phyloP scores from a whole-genome alignment of 371 early-diverging fungal genomes.

The Apophysomyces sp. region DNA sequence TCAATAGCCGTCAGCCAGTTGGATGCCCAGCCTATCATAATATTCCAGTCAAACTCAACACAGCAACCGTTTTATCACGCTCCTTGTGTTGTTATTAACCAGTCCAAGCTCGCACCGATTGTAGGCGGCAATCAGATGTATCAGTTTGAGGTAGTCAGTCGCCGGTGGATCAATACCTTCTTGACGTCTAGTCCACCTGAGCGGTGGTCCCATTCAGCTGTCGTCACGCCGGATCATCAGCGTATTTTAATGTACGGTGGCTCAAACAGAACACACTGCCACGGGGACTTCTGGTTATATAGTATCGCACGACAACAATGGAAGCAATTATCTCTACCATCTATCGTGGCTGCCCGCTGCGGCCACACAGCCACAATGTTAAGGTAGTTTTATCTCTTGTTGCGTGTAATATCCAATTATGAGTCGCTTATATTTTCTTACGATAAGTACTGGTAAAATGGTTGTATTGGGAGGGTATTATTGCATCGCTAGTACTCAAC shows the following conservation, averaged over 20 bases:
- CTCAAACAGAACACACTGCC: background rate
- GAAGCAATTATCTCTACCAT: background rate
- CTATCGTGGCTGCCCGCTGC: background rate
- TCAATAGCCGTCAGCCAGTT: background rate
- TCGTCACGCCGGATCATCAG: background rate
- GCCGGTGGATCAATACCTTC: background rate
- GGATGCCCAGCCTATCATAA: background rate
- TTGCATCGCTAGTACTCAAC: background rate
- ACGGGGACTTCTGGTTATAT: constrained; percentile 4
- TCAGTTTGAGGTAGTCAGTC: background rate
- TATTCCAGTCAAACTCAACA: background rate
- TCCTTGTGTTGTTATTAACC: background rate
- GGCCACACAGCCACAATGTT: constrained; percentile 12
- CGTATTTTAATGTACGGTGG: background rate
- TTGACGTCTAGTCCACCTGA: background rate
- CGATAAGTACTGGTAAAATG: background rate
- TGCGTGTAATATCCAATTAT: background rate
- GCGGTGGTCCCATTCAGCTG: background rate
- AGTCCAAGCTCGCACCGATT: background rate
- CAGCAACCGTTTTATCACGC: background rate
- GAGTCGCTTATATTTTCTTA: background rate
- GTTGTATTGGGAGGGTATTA: background rate
- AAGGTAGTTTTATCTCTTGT: no score
- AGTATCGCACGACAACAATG: background rate
- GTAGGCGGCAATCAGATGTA: background rate